Base-by-base conservation (phyloP, 345 rosid species). In the Mercurialis annua region DNA sequence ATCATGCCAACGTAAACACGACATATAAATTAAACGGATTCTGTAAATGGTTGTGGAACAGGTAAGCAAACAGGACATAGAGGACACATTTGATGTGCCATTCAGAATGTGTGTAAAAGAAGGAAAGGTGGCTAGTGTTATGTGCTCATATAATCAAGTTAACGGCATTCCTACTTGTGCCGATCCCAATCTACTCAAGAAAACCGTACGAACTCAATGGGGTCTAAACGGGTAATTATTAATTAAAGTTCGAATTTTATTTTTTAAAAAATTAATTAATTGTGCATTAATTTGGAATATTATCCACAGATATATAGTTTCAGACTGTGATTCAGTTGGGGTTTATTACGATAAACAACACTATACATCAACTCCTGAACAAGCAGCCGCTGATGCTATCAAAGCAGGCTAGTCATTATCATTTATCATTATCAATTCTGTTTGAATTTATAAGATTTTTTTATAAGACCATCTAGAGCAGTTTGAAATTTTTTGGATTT, bases 321-420 rank as follows among this genome's bases (percentile, higher is more conserved):
- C 79, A 31, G 79, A 75, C 26, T 76, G 79, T 42, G 79, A 76
- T 62, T 76, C 79, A 1, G 79, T 76, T 4, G 75, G 72, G 3
- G 79, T 76, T 29, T 71, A 59, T 21, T 76, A 75, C 10, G n/a
- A 30, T 20, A 31, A 55, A 29, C 79, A 76, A 36, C 79, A 76
- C 49, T 76, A 70, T 44, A 76, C 79, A 1, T 51, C 74, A 3
- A 76, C 79, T 6, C 72, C 79, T 1, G 79, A 76, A 62, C 75
- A 76, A 51, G 79, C 98, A 20, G 98, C 92, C 0, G 97, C 98
- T 15, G 89, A 82, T 27, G 89, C 98, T 52, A 86, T 93, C 46
- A 89, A 80, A 87, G 96, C 97, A 67, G 97, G 97, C 44, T 44
- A 74, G 64, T 66, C 33, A 18, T 12, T 11, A 26, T 51, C n/a